These are phyloP conservation scores for Neofusicoccum parvum DNA, from an alignment of 2,329 filamentous ascomycete species.

Conservation along the genomic window DNA sequence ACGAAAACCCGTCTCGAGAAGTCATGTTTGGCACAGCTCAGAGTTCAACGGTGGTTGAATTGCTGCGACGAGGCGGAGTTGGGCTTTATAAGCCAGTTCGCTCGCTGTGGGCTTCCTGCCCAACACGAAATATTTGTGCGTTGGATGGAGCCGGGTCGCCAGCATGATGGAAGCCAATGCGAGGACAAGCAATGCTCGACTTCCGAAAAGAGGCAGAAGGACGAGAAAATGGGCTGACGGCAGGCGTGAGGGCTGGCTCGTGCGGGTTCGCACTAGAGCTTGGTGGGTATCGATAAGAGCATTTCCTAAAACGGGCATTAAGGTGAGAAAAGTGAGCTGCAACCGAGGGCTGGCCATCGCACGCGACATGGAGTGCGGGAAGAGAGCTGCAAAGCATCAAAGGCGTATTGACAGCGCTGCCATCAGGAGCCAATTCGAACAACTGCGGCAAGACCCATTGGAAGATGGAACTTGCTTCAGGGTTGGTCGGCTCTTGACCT, in stretches of 20 bases:
- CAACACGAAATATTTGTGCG: background rate
- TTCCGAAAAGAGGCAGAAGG: background rate
- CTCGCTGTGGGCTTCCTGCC: background rate
- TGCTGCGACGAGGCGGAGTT: background rate
- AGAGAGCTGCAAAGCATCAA: too few species aligned
- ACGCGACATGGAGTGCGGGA: conserved; percentile 21
- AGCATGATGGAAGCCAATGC: too few species aligned
- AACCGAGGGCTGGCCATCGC: too few species aligned
- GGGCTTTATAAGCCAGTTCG: background rate
- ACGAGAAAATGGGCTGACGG: background rate
- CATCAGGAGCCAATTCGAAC: too few species aligned
- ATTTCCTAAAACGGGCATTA: conserved; percentile 23
- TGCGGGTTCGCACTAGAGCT: background rate
- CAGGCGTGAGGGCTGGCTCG: background rate
- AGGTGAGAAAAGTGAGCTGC: conserved; percentile 22
- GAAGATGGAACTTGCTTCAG: too few species aligned
- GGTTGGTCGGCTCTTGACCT: too few species aligned
- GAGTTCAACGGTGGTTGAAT: background rate
- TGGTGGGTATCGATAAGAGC: background rate
- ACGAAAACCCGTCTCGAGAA: conserved; percentile 29
- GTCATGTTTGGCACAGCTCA: conserved; percentile 22
- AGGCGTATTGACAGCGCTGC: too few species aligned
- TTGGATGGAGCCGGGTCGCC: background rate
- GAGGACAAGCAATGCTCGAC: too few species aligned
- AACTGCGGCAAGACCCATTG: too few species aligned